These are phyloP conservation scores for Lentinula novae-zelandiae DNA, from an alignment of 1,284 basidiomycete species.

Conservation along the genomic window DNA sequence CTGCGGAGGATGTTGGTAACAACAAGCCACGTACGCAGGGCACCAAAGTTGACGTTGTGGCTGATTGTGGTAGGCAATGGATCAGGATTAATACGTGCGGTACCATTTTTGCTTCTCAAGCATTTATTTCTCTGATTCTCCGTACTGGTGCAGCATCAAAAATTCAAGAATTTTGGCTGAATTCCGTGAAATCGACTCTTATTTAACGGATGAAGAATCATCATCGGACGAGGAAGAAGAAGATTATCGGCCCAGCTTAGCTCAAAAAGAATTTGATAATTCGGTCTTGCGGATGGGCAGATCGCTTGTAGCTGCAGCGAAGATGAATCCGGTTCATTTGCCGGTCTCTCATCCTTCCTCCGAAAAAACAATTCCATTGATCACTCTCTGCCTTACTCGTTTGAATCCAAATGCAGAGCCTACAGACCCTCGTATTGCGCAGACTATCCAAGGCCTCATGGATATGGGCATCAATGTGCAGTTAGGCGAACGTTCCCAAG, in stretches of 20 bases:
- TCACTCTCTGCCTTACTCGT: conserved; percentile 69
- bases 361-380: conserved; percentile 23
- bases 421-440: conserved; percentile 54
- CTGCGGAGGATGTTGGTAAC: conserved; percentile 13
- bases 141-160: conserved; percentile 52
- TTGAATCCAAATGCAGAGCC: conserved; percentile 46
- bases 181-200: conserved; percentile 80
- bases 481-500: conserved; percentile 53
- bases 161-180: conserved; percentile 73
- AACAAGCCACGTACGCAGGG: conserved; percentile 29
- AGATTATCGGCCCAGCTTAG: conserved; percentile 30
- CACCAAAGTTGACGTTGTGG: conserved; percentile 78
- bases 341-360: conserved; percentile 18
- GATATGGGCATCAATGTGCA: conserved; percentile 64
- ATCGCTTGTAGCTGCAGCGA: conserved; percentile 58
- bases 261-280: conserved; percentile 62
- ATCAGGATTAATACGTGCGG: conserved; percentile 83
- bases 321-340: conserved; percentile 41
- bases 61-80: conserved; percentile 70
- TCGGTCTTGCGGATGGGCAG: conserved; percentile 64
- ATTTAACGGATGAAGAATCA: conserved; percentile 57
- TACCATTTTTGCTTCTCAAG: conserved; percentile 1
- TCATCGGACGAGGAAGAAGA: conserved; percentile 33
- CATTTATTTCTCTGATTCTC: background rate
- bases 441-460: conserved; percentile 53